phyloP scores from a whole-genome alignment of 768 basidiomycete genomes.

The Tricholoma sp. region DNA sequence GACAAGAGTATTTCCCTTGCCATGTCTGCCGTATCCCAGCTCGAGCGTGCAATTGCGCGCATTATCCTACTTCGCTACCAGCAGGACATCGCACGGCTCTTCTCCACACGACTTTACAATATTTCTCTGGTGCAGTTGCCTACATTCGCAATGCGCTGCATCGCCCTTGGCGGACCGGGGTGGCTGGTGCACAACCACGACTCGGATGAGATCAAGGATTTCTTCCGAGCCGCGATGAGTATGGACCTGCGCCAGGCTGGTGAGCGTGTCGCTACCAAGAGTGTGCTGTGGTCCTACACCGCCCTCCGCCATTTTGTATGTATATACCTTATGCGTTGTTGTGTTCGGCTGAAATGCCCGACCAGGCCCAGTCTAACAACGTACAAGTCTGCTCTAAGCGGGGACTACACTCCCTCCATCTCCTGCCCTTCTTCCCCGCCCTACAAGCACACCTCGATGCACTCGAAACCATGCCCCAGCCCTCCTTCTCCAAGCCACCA shows the following conservation, averaged over 20 bases:
- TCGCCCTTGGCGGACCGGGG: slow-evolving; percentile 54
- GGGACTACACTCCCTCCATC: slow-evolving; percentile 61
- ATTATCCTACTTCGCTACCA: slow-evolving; percentile 67
- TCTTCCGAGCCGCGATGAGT: slow-evolving; percentile 60
- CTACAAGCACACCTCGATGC: slow-evolving; percentile 58
- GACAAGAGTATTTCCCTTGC: slow-evolving; percentile 53
- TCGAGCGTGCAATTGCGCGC: slow-evolving; percentile 65
- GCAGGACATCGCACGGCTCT: slow-evolving; percentile 70
- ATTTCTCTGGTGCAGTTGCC: slow-evolving; percentile 64
- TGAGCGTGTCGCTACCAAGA: slow-evolving; percentile 75
- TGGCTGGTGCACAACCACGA: slow-evolving; percentile 69
- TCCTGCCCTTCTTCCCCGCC: slow-evolving; percentile 55
- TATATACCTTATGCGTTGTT: slow-evolving; percentile 13
- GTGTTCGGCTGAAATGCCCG: slow-evolving; percentile 7
- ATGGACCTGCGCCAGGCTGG: slow-evolving; percentile 80
- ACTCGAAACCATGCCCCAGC: slow-evolving; percentile 52
- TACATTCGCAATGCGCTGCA: slow-evolving; percentile 61
- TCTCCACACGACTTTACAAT: slow-evolving; percentile 63
- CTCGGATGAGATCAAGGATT: slow-evolving; percentile 68
- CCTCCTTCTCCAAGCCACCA: slow-evolving; percentile 60
- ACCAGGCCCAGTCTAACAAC: slow-evolving; percentile 65
- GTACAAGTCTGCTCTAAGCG: slow-evolving; percentile 58
- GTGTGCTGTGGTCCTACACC: slow-evolving; percentile 76
- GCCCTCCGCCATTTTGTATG: slow-evolving; percentile 71
- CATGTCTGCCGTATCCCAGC: slow-evolving; percentile 55